Conservation (phyloP, 495 filamentous ascomycete species). For the Penicillium antarcticum region DNA sequence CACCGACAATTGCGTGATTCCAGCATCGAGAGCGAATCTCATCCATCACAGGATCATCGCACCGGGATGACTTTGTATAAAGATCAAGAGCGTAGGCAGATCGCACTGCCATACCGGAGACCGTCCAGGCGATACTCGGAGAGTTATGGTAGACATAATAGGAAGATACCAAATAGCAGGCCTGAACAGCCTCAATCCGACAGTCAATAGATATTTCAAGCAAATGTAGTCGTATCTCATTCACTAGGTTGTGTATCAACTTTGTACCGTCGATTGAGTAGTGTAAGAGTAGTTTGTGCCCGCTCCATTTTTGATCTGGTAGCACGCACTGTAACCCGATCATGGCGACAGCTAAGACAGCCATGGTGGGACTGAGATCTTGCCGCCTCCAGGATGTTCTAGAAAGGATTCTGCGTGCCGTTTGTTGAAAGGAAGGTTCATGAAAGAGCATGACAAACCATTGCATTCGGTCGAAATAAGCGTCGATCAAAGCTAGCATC, state of each 20-base stretch:
- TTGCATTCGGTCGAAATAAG: slow-evolving; percentile 17
- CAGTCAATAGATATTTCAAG: slow-evolving; percentile 15
- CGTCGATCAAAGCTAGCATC: slow-evolving; percentile 14
- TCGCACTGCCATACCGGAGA: slow-evolving; percentile 15
- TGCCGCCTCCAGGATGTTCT: slow-evolving; percentile 12
- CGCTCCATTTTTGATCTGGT: slow-evolving; percentile 11
- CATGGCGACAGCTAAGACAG: slow-evolving; percentile 13
- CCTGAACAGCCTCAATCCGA: slow-evolving; percentile 17
- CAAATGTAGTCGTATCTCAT: slow-evolving; percentile 15
- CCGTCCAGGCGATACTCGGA: slow-evolving; percentile 17
- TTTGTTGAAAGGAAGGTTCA: slow-evolving; percentile 13
- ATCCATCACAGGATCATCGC: slow-evolving; percentile 2
- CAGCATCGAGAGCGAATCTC: slow-evolving; percentile 17
- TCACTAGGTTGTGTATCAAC: slow-evolving; percentile 7
- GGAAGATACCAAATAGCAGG: slow-evolving; percentile 12
- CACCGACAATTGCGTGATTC: slow-evolving; percentile 18
- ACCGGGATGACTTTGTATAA: slow-evolving; percentile 6
- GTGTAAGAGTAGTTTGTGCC: background rate
- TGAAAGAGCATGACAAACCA: slow-evolving; percentile 19
- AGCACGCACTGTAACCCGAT: slow-evolving; percentile 16
- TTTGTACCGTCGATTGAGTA: slow-evolving; percentile 1
- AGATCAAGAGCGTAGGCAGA: slow-evolving; percentile 14
- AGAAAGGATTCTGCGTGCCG: slow-evolving; percentile 7
- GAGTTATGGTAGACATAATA: slow-evolving; percentile 19
- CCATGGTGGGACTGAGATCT: slow-evolving; percentile 14